Base-by-base conservation (phyloP, 306 rosid species). In the Quercus rubra region DNA sequence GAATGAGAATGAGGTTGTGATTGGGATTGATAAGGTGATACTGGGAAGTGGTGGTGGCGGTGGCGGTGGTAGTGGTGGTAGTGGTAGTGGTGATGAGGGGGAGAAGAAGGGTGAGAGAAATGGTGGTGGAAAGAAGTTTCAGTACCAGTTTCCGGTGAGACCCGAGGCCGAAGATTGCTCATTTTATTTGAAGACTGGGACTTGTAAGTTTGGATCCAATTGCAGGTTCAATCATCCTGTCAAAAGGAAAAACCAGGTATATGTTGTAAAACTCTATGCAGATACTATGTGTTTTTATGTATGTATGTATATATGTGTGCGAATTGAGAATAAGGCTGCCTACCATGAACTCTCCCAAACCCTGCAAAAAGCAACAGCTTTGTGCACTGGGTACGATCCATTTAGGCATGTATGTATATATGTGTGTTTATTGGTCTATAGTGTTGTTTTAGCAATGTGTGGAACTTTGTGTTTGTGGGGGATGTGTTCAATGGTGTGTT, bases 161-260 rank as follows among this genome's bases (percentile, higher is more conserved):
- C 97, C 97, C 2, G 99, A 93, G 31, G 99, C 99, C 52, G 96
- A 89, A 81, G 99, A 93, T 80, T 96, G 99, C 77, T 64, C 96
- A 5, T 96, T 78, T 79, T 96, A 91, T 78, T 87, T 96, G 35
- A 96, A 87, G 85, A 96, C 97, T 49, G 94, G 99, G 74, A 77
- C 67, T 80, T 96, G 99, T 81, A 96, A 96, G 82, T 96, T 93
- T 71, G 98, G 97, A 75, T 83, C 87, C 78, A 83, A 89, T 75
- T 93, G 99, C 96, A 96, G 85, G 82, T 96, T 93, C 74, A 96
- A 96, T 77, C 99, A 96, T 74, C 99, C 98, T 14, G 78, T 86
- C 58, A 75, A 86, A 78, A 88, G 87, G 89, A 91, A 86, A 81
- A 74, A 38, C 61, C 97, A 87, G 97, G 97, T 91, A 63, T 25